Base-by-base conservation (phyloP, 768 basidiomycete genomes). In the Termitomyces sp. region DNA sequence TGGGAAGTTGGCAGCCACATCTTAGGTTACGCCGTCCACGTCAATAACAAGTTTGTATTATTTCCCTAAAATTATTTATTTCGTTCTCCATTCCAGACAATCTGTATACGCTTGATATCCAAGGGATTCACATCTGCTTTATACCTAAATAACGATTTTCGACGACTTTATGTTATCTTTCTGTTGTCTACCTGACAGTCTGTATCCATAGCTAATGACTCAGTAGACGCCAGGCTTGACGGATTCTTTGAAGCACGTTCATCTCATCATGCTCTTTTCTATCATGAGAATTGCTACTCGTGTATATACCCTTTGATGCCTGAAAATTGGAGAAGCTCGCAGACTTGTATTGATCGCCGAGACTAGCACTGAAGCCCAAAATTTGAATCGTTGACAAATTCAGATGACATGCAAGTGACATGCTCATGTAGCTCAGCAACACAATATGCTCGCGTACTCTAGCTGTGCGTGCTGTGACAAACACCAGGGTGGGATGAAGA, bases 1-100 rank as follows among this genome's bases (percentile, higher is more conserved):
- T 88, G 71, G 89, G 90, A 12, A 86, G 84, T 56, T 92, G 89
- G 89, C 89, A 92, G 59, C 87, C 88, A 22, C 88, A 91, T 56
- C 71, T 91, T 46, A 79, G 87, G 66, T 75, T 90, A 36, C 69
- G 73, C 39, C 77, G 74, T 24, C 78, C 78, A 5, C 61, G 70
- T 20, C 34, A 53, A 24, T 49, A 22, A n/a, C 60, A 42, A 59
- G 14, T 31, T 10, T 29, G 44, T 41, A 43, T 18, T 32, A 24
- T 39, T 39, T 20, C 3, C 31, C 48, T 52, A 46, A 49, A 51
- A 13, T 26, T 43, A 29, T 37, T 12, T 6, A n/a, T 26, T 20
- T 51, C 36, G 46, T 42, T 44, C 36, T 27, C 3, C 13, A 29
- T 39, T 26, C 5, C 7, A 26, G 31, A 18, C n/a, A 39, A 7